A percentile compares a stretch with the other conserved stretches of the same genome.
Conservation (phyloP, 2,329 filamentous ascomycete species). For the Cytospora schulzeri region DNA sequence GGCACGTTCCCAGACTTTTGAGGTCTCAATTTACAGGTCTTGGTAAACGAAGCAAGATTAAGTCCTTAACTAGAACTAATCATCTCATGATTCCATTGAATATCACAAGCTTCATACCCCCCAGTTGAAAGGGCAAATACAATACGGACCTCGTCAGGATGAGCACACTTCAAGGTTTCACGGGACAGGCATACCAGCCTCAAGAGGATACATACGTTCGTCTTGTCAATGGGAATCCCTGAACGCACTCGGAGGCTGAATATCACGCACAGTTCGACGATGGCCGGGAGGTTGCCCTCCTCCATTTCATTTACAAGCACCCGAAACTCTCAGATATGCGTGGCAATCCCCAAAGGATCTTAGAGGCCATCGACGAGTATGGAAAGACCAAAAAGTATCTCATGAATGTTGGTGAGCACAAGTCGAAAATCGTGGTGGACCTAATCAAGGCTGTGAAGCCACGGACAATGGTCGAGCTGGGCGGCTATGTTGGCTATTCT, state of each 20-base stretch:
- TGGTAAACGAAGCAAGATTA: neutral
- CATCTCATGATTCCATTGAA: neutral
- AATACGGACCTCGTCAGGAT: slow-evolving; percentile 6
- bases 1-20: neutral
- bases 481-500: slow-evolving; percentile 82
- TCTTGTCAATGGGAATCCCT: neutral
- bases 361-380: slow-evolving; percentile 72
- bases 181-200: slow-evolving; percentile 43
- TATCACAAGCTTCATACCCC: neutral
- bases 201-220: slow-evolving; percentile 45
- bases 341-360: slow-evolving; percentile 63
- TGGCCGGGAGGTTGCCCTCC: slow-evolving; percentile 72
- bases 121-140: neutral
- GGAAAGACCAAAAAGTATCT: slow-evolving; percentile 64
- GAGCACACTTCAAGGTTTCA: slow-evolving; percentile 34
- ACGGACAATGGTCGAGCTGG: slow-evolving; percentile 62
- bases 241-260: neutral
- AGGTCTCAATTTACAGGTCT: neutral
- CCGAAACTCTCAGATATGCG: slow-evolving; percentile 64
- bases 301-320: slow-evolving; percentile 68
- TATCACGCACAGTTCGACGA: slow-evolving; percentile 59
- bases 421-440: slow-evolving; percentile 70
- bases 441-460: slow-evolving; percentile 65
- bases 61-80: neutral
- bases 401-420: slow-evolving; percentile 79